A percentile compares a stretch with the other conserved stretches of the same genome.
These are phyloP conservation scores for Bisporella sp. DNA, from an alignment of 2,329 filamentous ascomycete genomes.

Conservation along the genomic window DNA sequence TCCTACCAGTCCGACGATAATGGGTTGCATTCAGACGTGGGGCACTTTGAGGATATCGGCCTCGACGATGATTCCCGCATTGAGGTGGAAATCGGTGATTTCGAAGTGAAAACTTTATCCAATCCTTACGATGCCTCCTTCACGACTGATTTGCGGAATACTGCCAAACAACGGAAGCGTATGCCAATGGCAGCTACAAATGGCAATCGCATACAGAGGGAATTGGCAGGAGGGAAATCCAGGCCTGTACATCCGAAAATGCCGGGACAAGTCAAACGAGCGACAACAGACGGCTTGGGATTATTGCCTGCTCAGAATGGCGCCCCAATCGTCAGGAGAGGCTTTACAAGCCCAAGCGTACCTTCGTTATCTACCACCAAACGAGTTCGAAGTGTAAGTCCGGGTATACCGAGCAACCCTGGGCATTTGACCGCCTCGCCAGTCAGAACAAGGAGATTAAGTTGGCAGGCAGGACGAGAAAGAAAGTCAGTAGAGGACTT, in stretches of 20 bases:
- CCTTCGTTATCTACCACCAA: conserved; percentile 16
- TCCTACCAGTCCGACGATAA: conserved; percentile 67
- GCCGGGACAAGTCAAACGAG: conserved; percentile 20
- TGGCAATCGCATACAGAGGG: conserved; percentile 20
- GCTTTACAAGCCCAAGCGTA: conserved; percentile 18
- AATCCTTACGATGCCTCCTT: conserved; percentile 23
- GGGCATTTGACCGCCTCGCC: conserved; percentile 16
- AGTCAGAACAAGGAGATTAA: conserved; percentile 32
- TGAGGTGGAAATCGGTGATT: conserved; percentile 23
- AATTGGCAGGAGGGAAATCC: conserved; percentile 20
- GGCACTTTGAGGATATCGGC: conserved; percentile 90
- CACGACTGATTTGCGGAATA: conserved; percentile 16
- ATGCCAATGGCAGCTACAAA: conserved; percentile 17
- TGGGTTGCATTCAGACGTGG: conserved; percentile 62
- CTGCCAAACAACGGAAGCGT: conserved; percentile 18
- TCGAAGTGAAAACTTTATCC: conserved; percentile 18
- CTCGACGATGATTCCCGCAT: conserved; percentile 59
- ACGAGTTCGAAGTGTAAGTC: conserved; percentile 25
- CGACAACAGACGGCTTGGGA: conserved; percentile 12
- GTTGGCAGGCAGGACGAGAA: conserved; percentile 61
- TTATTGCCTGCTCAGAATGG: conserved; percentile 19
- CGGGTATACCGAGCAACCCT: conserved; percentile 13
- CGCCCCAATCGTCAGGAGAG: conserved; percentile 9
- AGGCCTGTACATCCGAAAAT: conserved; percentile 18
- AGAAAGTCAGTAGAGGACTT: conserved; percentile 64